Evolutionary conservation across 306 rosid genomes (phyloP), one percentile per base, ranked within the genome.

Genomic region (Cucumis melo): DNA sequence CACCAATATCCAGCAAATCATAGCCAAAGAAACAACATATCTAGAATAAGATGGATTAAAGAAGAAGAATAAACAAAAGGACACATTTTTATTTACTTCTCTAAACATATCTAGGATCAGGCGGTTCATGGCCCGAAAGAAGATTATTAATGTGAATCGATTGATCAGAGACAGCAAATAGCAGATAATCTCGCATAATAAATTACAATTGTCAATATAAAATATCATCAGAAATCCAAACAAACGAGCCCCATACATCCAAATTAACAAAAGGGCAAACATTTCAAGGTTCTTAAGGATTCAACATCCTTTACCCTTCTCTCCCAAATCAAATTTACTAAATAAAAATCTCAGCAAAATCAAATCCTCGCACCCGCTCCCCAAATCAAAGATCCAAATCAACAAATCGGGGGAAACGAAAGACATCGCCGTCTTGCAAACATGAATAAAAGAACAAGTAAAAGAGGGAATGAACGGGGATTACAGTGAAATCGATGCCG

Each of bases 401-500:
- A 13, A 72, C 16, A n/a, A 46, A 72, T 72, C 44, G 36, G 56
- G 41, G 32, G 17, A 23, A 60, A 42, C n/a, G 23, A 62, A 44
- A 21, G 14, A 15, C 57, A 16, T 16, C 15, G 4, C 42, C 39
- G 4, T 54, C 39, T 67, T 14, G 34, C 9, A 41, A n/a, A 57
- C 21, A 78, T 17, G 50, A 46, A 17, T 27, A 1, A 14, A 71
- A 60, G 3, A 76, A 75, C 14, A 36, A 27, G 79, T 29, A 10
- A 66, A 12, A 10, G n/a, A 76, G 7, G 7, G 46, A 15, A 44
- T 16, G 21, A 56, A 76, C 24, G 1, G 23, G 13, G 73, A 84
- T 82, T 41, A 95, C 99, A 74, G 88, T 83, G 75, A 95, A 85
- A 81, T 92, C 98, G 56, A 95, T 85, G 76, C 99, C 99, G 7